Evolutionary conservation across 208 protist genomes (phyloP), one percentile per base, ranked within the genome.

Genomic region (Trypanosoma congolense): DNA sequence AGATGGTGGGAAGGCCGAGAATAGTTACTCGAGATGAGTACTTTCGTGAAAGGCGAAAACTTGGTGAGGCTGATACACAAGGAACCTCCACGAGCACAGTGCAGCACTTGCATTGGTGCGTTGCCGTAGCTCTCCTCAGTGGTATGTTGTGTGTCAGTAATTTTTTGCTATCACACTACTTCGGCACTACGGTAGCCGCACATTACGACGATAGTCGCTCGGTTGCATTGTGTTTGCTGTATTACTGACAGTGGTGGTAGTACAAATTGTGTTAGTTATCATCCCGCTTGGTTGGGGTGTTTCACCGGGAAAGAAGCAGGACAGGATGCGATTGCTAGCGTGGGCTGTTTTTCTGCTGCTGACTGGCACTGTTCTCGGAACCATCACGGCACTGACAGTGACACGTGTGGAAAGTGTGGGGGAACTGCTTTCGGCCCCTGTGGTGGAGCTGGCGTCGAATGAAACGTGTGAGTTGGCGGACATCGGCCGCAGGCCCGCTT

Each of bases 21-120:
- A 74, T 90, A 2, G 80, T 93, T 21, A 87, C 87, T 3, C 75
- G 81, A 12, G 80, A 82, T 42, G 82, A 93, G 48, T 90, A 83
- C 63, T 76, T 93, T 38, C 46, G 52, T 14, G 80, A 90, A 68
- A 55, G 67, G 16, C 38, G 65, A 31, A 76, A 77, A 44, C 70
- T 85, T n/a, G 73, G 83, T 33, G 70, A 69, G 41, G 77, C 67
- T 50, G 70, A 80, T 48, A 65, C 65, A 44, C 74, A 68, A 22
- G 75, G 85, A 18, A 52, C 65, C n/a, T 41, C 85, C 10, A 73
- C 85, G 25, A 36, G 66, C 44, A 74, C 70, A 5, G 80, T 69
- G 1, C 77, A 73, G 35, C 75, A 90, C 53, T 35, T 87, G 1
- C 74, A 74, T 16, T 90, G 83, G 87, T 87, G 79, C 40, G 54